Base-by-base conservation (phyloP, 2,329 filamentous ascomycete species). In the Penicillium sp. region DNA sequence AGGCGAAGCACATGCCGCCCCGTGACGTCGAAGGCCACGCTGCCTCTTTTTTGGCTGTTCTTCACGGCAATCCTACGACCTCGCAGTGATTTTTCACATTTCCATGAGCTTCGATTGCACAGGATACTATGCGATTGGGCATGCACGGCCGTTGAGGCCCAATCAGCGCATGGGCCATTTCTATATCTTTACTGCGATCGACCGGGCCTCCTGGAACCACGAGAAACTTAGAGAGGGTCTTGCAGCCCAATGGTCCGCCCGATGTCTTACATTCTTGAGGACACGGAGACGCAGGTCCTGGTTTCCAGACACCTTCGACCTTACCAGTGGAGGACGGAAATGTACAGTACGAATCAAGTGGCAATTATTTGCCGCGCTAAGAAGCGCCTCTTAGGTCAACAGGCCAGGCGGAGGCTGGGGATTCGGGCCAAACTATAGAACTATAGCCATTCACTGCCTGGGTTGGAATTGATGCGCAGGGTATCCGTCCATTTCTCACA, bases 201-300 rank as follows among this genome's bases (percentile, higher is more conserved):
- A 60, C 58, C 20, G 35, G 31, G 41, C 15, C 48, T 43, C 54
- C 38, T 61, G 48, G 54, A 58, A 47, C 37, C 49, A 58, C 53
- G 57, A 28, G 39, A 51, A 53, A 34, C 35, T n/a, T 25, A 45
- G 57, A 43, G 34, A 55, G 55, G 43, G 35, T 17, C 45, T 64
- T 68, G 65, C 60, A 66, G 63, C 66, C 66, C 66, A 67, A 68
- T 61, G 39, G 53, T 58, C 53, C 39, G 63, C 66, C 66, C 63
- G 63, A 67, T 67, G 57, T 61, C 58, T 57, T 62, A 63, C 63
- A 63, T 62, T 51, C 31, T 31, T 31, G 31, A 31, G 17, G 47
- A 22, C 15, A 49, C 15, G 17, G 28, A n/a, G 43, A 48, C 51
- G 34, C 34, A 45, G 48, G 54, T 39, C 39, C 55, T 15, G 17